phyloP scores from a whole-genome alignment of 2,329 filamentous ascomycete genomes.

The Neonectria punicea region DNA sequence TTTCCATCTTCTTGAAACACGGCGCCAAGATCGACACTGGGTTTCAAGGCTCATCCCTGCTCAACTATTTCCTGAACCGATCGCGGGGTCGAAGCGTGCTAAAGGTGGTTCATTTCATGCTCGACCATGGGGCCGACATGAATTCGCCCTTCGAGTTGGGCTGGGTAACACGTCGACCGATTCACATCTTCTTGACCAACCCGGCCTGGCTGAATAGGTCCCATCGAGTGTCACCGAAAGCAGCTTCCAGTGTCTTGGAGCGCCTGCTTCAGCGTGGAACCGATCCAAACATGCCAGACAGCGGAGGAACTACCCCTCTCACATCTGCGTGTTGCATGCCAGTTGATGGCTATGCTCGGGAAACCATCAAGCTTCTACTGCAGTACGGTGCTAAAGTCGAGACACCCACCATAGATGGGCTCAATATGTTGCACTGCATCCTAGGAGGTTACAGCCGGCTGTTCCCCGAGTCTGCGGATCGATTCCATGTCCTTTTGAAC shows the following conservation, averaged over 20 bases:
- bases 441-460: not conserved
- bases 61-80: not conserved
- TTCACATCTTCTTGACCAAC: slow-evolving; percentile 7
- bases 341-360: not conserved
- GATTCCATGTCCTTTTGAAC: not conserved
- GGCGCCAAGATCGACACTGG: not conserved
- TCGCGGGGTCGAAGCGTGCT: not conserved
- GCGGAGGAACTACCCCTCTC: slow-evolving; percentile 2
- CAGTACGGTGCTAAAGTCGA: slow-evolving; percentile 9
- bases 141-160: not conserved
- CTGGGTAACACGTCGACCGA: not conserved
- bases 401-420: not conserved
- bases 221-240: not conserved
- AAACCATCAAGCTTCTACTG: slow-evolving; percentile 5
- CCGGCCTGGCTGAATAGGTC: slow-evolving; percentile 1
- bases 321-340: slow-evolving; percentile 12
- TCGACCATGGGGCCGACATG: slow-evolving; percentile 6
- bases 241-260: not conserved
- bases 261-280: slow-evolving; percentile 5
- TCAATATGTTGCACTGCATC: not conserved
- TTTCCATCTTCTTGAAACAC: not conserved
- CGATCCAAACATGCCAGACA: slow-evolving; percentile 15
- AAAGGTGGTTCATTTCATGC: slow-evolving; percentile 1
- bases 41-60: not conserved
- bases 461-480: not conserved